These are phyloP conservation scores for Corymbia maculata DNA, from an alignment of 345 rosid genomes.

Conservation along the genomic window DNA sequence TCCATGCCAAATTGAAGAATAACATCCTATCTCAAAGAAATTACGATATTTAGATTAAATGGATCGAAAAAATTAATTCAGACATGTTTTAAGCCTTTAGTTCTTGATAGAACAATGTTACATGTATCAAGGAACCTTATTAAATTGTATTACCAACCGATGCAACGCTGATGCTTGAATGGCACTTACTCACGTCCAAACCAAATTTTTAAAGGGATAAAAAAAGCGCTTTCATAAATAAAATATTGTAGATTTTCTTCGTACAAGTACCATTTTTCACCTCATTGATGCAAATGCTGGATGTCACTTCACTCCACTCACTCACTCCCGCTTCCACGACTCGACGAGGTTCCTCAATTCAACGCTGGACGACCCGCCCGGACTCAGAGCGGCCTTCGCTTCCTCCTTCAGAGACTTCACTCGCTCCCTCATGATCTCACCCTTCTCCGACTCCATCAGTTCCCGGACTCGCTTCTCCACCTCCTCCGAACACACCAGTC, in stretches of 20 bases:
- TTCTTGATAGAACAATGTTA: not conserved
- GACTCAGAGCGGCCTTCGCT: slow-evolving; percentile 2
- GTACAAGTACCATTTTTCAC: not conserved
- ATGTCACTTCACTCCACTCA: not conserved
- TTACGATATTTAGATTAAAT: not conserved
- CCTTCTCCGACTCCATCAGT: slow-evolving; percentile 19
- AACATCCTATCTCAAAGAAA: not conserved
- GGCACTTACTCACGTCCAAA: not conserved
- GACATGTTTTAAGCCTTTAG: not conserved
- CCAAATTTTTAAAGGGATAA: not conserved
- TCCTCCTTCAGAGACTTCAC: not conserved
- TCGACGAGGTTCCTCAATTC: slow-evolving; percentile 3
- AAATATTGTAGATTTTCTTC: not conserved
- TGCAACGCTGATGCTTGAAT: not conserved
- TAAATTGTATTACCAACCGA: not conserved
- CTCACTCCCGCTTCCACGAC: not conserved
- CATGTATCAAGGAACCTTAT: not conserved
- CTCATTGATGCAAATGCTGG: not conserved
- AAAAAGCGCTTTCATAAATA: not conserved
- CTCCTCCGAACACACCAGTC: slow-evolving; percentile 19
- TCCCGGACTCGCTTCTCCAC: slow-evolving; percentile 19
- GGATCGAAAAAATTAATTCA: not conserved
- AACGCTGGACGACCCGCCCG: slow-evolving; percentile 10
- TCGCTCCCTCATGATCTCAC: slow-evolving; percentile 4
- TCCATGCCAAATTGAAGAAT: not conserved